A percentile compares a stretch with the other conserved stretches of the same genome.
phyloP scores from a whole-genome alignment of 768 basidiomycete genomes.

The Leccinum obscurum region DNA sequence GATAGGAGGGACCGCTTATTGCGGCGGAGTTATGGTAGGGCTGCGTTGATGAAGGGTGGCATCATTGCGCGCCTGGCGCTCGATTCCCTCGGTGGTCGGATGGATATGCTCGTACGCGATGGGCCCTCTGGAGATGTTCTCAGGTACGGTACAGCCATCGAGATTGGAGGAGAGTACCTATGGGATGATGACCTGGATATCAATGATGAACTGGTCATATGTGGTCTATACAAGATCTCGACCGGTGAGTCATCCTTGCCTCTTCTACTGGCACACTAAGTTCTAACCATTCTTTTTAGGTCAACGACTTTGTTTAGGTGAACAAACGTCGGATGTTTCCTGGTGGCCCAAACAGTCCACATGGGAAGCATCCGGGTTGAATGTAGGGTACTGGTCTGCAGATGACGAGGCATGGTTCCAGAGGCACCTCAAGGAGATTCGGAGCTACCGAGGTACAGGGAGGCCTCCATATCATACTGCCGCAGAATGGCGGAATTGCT shows the following conservation, averaged over 20 bases:
- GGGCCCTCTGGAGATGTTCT: not conserved
- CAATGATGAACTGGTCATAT: constrained; percentile 5
- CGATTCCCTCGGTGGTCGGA: not conserved
- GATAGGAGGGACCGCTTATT: constrained; percentile 3
- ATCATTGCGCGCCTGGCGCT: not conserved
- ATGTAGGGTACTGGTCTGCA: constrained; percentile 2
- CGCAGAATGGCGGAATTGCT: not conserved
- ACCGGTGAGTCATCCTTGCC: not conserved
- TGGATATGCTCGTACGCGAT: not conserved
- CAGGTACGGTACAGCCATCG: not conserved
- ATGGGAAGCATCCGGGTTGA: not conserved
- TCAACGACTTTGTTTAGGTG: not conserved
- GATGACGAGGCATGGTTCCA: not conserved
- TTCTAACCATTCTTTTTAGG: not conserved
- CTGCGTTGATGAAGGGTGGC: constrained; percentile 4
- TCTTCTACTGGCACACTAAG: no score
- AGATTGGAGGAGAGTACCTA: not conserved
- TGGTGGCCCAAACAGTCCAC: constrained; percentile 3
- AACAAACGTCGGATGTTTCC: not conserved
- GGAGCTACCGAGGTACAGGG: not conserved
- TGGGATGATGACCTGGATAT: constrained; percentile 6
- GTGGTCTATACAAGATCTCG: constrained; percentile 1
- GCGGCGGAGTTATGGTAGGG: not conserved
- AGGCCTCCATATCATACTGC: not conserved
- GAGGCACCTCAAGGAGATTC: not conserved